phyloP scores from a whole-genome alignment of 2,329 filamentous ascomycete genomes.

The Aspergillus niger region DNA sequence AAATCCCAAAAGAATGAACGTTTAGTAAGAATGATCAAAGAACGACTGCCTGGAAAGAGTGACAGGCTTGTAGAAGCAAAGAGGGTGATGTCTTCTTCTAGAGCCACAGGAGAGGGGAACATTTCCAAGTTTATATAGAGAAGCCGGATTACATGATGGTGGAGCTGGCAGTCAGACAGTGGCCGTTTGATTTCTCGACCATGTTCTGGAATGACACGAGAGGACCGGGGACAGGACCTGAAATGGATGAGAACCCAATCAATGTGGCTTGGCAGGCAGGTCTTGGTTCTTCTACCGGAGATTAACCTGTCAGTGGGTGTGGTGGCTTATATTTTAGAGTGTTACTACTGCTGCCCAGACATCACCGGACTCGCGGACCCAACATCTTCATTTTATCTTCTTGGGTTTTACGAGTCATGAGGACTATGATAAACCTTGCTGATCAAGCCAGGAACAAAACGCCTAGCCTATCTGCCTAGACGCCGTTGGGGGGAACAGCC shows the following conservation, averaged over 20 bases:
- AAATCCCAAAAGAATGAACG: background rate
- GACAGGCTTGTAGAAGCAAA: background rate
- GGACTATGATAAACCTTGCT: too few species aligned
- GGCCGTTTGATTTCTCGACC: background rate
- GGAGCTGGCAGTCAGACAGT: background rate
- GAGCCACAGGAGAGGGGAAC: background rate
- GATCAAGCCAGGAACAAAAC: too few species aligned
- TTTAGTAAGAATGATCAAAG: background rate
- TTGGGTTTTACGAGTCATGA: too few species aligned
- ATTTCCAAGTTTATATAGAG: background rate
- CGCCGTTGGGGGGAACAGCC: too few species aligned
- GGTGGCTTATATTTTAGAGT: too few species aligned
- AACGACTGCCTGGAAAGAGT: background rate
- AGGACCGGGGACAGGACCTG: background rate
- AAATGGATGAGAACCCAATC: background rate
- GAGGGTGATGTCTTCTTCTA: background rate
- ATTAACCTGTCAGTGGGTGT: background rate
- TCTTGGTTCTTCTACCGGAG: background rate
- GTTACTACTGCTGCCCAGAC: too few species aligned
- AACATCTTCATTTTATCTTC: too few species aligned
- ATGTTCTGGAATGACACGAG: background rate
- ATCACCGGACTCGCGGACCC: too few species aligned
- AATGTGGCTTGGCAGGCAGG: background rate
- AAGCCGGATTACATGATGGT: background rate
- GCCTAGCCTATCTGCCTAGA: too few species aligned